Base-by-base conservation (phyloP, 805 yeast species). In the Grigorovia jiainica region DNA sequence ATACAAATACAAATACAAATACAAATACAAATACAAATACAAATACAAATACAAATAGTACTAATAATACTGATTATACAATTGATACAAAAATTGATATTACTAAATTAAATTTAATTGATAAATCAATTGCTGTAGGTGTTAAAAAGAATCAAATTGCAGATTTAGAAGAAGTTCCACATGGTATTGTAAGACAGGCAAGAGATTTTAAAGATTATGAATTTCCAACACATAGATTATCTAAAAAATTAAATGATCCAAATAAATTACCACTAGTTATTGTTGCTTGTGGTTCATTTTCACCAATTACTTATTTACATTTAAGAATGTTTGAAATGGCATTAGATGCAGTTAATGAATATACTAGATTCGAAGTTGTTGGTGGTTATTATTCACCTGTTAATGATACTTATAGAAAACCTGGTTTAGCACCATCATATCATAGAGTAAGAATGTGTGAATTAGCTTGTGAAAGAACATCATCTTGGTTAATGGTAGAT, bases 311-410 rank as follows among this genome's bases (percentile, higher is more conserved):
- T 0, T 92, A 92, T 63, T 68, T 92, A 43, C 98, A 92, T 64
- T 68, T 92, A 55, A 74, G 98, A 44, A 92, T 92, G 97, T 92
- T 92, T 61, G 98, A 92, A 65, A 92, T 92, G 98, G 98, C 98
- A 0, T 67, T 92, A 54, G 98, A 92, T 61, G 78, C 94, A 7
- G 83, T 92, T 39, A 69, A 85, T 36, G 98, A 92, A 62, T 87
- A 81, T 50, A 92, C 97, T 1, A 67, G 90, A 48, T 92, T 87
- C 56, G 98, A 92, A 65, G 95, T 92, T 27, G 76, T 92, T 51
- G 98, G 97, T 23, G 98, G 98, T 1, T 92, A 79, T 66, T 92
- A 86, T 64, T 83, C 95, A 17, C 98, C 98, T 0, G 97, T 90
- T 8, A 74, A 83, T 39, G 96, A 90, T 57, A 87, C 87, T 61